These are phyloP conservation scores for Globisporangium polare DNA, from an alignment of 352 stramenopile species.

Conservation along the genomic window DNA sequence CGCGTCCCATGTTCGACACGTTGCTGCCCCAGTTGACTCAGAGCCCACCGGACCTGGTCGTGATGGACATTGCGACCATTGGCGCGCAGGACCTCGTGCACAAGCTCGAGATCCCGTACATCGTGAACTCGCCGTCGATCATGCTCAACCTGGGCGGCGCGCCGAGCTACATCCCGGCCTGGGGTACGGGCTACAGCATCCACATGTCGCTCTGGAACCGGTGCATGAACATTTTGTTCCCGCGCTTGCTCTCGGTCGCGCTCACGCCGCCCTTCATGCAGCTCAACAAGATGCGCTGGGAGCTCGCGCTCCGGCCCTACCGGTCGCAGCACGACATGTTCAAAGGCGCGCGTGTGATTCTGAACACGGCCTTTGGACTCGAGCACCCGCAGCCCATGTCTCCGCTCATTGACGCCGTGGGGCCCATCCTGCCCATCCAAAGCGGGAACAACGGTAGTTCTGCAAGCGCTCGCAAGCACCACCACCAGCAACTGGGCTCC, in stretches of 20 bases:
- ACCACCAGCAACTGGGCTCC: conserved; percentile 4
- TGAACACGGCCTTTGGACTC: conserved; percentile 88
- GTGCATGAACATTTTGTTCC: conserved; percentile 89
- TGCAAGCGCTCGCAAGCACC: conserved; percentile 8
- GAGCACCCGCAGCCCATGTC: conserved; percentile 78
- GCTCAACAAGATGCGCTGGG: conserved; percentile 82
- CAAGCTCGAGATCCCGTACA: conserved; percentile 65
- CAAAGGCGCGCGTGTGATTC: conserved; percentile 73
- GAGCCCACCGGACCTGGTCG: conserved; percentile 55
- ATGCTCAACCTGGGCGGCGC: conserved; percentile 74
- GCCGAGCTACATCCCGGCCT: conserved; percentile 79
- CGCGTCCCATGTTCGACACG: conserved; percentile 74
- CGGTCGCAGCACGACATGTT: conserved; percentile 87
- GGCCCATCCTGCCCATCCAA: conserved; percentile 52
- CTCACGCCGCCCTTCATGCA: conserved; percentile 89
- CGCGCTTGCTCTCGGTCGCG: conserved; percentile 74
- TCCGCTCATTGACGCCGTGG: conserved; percentile 73
- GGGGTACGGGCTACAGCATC: conserved; percentile 76
- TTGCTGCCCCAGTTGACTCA: conserved; percentile 45
- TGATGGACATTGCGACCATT: conserved; percentile 81
- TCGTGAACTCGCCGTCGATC: conserved; percentile 85
- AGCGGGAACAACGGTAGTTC: not conserved
- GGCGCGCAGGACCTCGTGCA: conserved; percentile 77
- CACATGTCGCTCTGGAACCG: conserved; percentile 87
- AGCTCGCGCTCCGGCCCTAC: conserved; percentile 67